Evolutionary conservation across 306 rosid species (phyloP), one percentile per base, ranked within the genome.

Genomic region (Styphnolobium japonicum): DNA sequence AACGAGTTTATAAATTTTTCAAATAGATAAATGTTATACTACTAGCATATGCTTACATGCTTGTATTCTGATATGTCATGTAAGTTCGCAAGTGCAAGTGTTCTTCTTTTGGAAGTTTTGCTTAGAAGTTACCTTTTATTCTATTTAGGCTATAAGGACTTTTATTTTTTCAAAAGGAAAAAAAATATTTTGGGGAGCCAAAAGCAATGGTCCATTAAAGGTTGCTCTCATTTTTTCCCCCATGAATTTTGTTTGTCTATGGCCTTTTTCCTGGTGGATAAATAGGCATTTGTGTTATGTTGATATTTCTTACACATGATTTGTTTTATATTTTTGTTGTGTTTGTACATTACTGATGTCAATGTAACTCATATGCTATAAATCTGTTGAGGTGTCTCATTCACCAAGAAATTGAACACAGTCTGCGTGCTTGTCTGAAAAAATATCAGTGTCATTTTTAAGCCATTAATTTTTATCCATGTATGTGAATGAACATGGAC

Each of bases 11-110:
- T 36, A 45, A 23, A 9, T 78, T 55, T 53, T 40, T 39, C 51
- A n/a, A n/a, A 42, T 33, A 8, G 51, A 55, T 80, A 31, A 49
- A 46, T 69, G 53, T 69, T 56, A 79, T 57, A 43, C 29, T 66
- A 37, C 37, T 14, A 70, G 71, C 22, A 34, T 27, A n/a, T 33
- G 37, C 79, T 43, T 5, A 31, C 79, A 60, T 60, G 69, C 22
- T 70, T 55, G 76, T 11, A 51, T 25, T 72, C 48, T 71, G 19
- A 37, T n/a, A n/a, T 64, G 58, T 53, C 46, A n/a, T 19, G 40
- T 11, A 72, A 65, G 69, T 43, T 73, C 63, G 6, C 40, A 27
- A 4, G 51, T 69, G 45, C 46, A 25, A 14, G 53, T 23, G 51
- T n/a, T n/a, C n/a, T n/a, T n/a, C 4, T 56, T 57, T 7, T 56